Evolutionary conservation across 495 filamentous ascomycete species (phyloP), one percentile per base, ranked within the genome.

Genomic region (Penicillium chermesinum): DNA sequence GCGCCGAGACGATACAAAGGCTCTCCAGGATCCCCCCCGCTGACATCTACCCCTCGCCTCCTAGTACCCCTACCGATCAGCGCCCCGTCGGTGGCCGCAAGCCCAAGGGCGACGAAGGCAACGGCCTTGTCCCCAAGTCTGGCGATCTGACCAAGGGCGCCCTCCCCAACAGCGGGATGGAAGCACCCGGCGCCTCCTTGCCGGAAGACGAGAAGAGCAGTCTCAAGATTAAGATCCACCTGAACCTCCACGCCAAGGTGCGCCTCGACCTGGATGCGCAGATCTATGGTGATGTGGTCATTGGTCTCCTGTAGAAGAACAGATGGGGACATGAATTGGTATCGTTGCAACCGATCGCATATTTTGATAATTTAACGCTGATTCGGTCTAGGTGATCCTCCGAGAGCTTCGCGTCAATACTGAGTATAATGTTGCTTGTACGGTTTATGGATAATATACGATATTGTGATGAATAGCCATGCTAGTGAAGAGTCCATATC

Each of bases 201-300:
- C 8, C 37, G 14, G 3, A 21, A 45, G 47, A 39, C 39, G 53
- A 60, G 4, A 56, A 56, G 48, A 44, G 41, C 17, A 49, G 46
- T 47, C 36, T 60, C 35, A 53, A 57, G 44, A 60, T 60, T 44
- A 60, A 57, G 41, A 49, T 60, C 30, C 53, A 56, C 38, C 50
- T 60, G 16, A 57, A 57, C 44, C n/a, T 60, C 16, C 53, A 60
- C 41, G 57, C 57, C 21, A 56, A 57, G 50, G 53, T 60, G 14
- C 49, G 46, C 20, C 49, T 60, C 6, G 53, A 60, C 0, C 50
- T 60, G 10, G 57, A 60, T 43, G 57, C 57, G 12, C 46, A 60
- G 44, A 40, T 60, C 36, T 60, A 60, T 16, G 57, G 57, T 52
- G 57, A 60, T 18, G 25, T 60, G 12, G 53, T 56, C 5, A 60